Evolutionary conservation across 2,329 filamentous ascomycete species (phyloP).

Genomic region (Aspergillus hiratsukae): DNA sequence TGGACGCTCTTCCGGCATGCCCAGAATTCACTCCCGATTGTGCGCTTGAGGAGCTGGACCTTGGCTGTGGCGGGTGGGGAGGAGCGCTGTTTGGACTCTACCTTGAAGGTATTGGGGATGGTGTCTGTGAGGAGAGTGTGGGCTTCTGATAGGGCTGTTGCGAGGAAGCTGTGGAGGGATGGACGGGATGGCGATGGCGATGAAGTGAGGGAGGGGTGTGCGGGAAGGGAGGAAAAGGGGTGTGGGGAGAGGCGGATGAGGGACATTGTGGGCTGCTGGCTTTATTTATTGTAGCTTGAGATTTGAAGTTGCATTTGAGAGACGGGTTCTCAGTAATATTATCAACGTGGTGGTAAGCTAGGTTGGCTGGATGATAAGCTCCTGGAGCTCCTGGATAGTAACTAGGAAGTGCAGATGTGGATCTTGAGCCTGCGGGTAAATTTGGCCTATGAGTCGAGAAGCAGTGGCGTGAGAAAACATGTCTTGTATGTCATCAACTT

Average conservation of each 20-base stretch:
- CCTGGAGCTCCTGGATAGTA: no score
- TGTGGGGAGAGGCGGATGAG: conserved; percentile 25
- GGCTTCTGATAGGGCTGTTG: conserved; percentile 24
- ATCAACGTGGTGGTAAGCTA: neutral
- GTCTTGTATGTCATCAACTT: neutral
- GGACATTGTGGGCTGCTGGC: neutral
- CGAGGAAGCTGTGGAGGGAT: conserved; percentile 18
- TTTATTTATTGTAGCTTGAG: neutral
- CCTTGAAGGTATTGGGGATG: conserved; percentile 24
- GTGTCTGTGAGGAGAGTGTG: conserved; percentile 21
- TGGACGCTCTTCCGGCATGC: conserved; percentile 39
- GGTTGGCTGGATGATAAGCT: no score
- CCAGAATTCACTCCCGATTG: conserved; percentile 32
- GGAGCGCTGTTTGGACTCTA: conserved; percentile 22
- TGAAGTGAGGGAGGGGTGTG: conserved; percentile 23
- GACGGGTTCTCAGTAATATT: neutral
- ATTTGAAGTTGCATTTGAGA: neutral
- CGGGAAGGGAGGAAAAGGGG: conserved; percentile 25
- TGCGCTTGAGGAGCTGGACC: conserved; percentile 22
- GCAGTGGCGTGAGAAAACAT: neutral
- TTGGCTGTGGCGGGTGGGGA: conserved; percentile 27
- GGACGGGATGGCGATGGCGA: conserved; percentile 10
- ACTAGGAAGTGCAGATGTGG: neutral
- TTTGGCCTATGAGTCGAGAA: neutral
- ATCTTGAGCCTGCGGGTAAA: neutral